phyloP scores from a whole-genome alignment of 1,284 basidiomycete genomes.

The Ustilago curta region DNA sequence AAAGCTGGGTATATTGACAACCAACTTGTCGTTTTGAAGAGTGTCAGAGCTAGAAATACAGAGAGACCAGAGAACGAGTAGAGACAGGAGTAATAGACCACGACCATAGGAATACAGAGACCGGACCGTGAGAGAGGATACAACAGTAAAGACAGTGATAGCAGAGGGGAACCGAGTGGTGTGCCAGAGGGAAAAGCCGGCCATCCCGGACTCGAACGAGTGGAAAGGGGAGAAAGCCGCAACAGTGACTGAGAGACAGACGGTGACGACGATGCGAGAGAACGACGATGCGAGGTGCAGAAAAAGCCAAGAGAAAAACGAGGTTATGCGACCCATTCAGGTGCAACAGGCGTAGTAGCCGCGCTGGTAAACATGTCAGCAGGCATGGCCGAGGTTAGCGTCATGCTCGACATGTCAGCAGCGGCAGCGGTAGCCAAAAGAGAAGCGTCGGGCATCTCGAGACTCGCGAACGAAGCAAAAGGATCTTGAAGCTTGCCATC shows the following conservation, averaged over 20 bases:
- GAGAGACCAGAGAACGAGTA: constrained; percentile 9
- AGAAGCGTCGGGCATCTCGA: constrained; percentile 36
- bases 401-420: constrained; percentile 41
- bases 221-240: constrained; percentile 6
- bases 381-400: constrained; percentile 44
- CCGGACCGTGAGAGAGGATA: constrained; percentile 4
- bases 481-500: constrained; percentile 50
- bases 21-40: constrained; percentile 25
- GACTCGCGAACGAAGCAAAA: constrained; percentile 25
- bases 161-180: constrained; percentile 23
- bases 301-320: background rate
- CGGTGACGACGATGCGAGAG: constrained; percentile 15
- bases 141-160: constrained; percentile 24
- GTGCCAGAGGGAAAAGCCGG: constrained; percentile 31
- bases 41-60: constrained; percentile 38
- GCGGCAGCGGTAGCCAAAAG: constrained; percentile 32
- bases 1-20: constrained; percentile 42
- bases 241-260: constrained; percentile 8
- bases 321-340: constrained; percentile 33
- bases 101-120: constrained; percentile 18
- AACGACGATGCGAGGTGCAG: constrained; percentile 22
- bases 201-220: constrained; percentile 32
- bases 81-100: constrained; percentile 19
- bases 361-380: constrained; percentile 38
- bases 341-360: constrained; percentile 27